phyloP scores from a whole-genome alignment of 345 rosid species.

The Brassica juncea region DNA sequence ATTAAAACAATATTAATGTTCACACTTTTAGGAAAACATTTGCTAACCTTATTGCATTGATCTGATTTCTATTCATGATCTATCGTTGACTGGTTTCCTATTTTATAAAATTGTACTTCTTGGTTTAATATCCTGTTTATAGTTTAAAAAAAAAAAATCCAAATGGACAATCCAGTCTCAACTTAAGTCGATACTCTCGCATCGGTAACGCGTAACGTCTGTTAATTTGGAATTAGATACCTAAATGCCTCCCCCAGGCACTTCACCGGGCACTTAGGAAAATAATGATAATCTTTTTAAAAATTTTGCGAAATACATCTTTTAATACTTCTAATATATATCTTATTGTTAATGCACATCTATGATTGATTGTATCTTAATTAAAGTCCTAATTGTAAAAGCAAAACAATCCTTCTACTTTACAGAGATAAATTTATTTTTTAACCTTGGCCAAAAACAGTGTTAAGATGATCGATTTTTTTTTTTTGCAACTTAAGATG shows the following conservation, averaged over 20 bases:
- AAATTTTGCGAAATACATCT: not conserved
- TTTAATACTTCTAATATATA: not conserved
- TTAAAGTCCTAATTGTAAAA: not conserved
- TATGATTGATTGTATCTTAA: not conserved
- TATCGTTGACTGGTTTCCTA: not conserved
- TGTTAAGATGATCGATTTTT: no score
- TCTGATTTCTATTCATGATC: not conserved
- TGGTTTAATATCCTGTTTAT: not conserved
- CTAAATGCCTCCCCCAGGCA: not conserved
- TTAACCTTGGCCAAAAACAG: not conserved
- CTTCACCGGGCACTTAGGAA: not conserved
- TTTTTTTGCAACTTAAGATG: no score
- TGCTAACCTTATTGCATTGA: no score
- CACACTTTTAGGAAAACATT: no score
- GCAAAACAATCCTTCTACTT: not conserved
- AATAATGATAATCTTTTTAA: not conserved
- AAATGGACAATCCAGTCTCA: not conserved
- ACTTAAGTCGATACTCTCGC: not conserved
- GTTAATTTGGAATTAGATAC: not conserved
- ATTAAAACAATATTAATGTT: not conserved
- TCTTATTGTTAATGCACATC: not conserved
- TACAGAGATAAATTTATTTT: not conserved
- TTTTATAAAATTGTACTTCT: not conserved
- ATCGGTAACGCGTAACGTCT: not conserved
- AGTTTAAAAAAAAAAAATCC: not conserved